Conservation (phyloP, 345 rosid genomes). For the Populus deltoides region DNA sequence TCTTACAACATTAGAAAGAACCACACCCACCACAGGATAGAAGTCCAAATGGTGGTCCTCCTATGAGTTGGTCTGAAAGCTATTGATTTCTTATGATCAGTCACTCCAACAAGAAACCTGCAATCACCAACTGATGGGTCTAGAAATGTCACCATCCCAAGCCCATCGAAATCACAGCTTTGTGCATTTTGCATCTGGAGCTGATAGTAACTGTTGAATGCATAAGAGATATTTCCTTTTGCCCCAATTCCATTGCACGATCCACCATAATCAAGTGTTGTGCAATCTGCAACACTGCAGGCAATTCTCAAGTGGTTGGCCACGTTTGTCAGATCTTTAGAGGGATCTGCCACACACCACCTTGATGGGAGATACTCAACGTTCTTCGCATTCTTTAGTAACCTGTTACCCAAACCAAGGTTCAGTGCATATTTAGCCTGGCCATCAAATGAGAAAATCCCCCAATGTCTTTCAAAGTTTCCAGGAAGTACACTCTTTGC, state of each 20-base stretch:
- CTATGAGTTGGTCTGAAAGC: constrained; percentile 22
- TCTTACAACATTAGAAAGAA: constrained; percentile 31
- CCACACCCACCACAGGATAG: constrained; percentile 39
- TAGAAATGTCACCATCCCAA: constrained; percentile 79
- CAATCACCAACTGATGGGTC: constrained; percentile 89
- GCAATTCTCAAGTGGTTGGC: constrained; percentile 73
- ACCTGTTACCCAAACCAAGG: constrained; percentile 69
- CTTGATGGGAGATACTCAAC: constrained; percentile 84
- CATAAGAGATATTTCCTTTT: constrained; percentile 84
- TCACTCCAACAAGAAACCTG: constrained; percentile 86
- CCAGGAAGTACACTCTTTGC: constrained; percentile 84
- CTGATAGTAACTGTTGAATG: constrained; percentile 96
- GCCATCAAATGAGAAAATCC: constrained; percentile 93
- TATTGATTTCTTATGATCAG: constrained; percentile 44
- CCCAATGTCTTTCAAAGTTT: constrained; percentile 95
- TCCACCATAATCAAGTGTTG: constrained; percentile 80
- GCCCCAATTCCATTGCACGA: constrained; percentile 82
- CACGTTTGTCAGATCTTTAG: constrained; percentile 57
- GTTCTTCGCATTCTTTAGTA: constrained; percentile 61
- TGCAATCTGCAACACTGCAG: constrained; percentile 84
- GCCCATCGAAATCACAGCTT: constrained; percentile 90
- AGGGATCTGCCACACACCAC: constrained; percentile 91
- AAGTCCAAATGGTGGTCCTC: constrained; percentile 33
- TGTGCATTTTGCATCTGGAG: constrained; percentile 66
- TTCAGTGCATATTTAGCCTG: constrained; percentile 85